A percentile compares a stretch with the other conserved stretches of the same genome.
These are phyloP conservation scores for Talaromyces sp. DNA, from an alignment of 2,329 filamentous ascomycete genomes.

Conservation along the genomic window DNA sequence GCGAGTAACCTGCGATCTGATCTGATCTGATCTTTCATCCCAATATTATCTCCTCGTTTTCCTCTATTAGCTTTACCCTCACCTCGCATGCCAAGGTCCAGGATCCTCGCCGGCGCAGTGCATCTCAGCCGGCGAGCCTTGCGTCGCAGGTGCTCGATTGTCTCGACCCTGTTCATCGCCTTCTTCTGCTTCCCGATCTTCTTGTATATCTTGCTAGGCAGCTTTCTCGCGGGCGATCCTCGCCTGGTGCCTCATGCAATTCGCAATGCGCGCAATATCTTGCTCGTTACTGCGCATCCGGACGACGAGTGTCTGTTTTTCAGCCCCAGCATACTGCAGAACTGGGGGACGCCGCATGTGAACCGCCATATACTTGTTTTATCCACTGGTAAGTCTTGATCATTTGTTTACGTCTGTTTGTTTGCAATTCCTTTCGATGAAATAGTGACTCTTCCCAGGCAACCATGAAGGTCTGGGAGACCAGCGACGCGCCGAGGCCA, in stretches of 20 bases:
- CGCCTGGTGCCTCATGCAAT: constrained; percentile 32
- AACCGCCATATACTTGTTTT: constrained; percentile 17
- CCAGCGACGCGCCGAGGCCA: constrained; percentile 16
- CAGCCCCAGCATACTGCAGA: constrained; percentile 19
- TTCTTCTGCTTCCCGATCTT: constrained; percentile 21
- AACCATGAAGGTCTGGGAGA: constrained; percentile 21
- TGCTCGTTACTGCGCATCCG: constrained; percentile 34
- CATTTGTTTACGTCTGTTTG: background rate
- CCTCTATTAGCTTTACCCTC: background rate
- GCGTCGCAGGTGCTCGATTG: constrained; percentile 3
- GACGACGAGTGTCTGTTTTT: constrained; percentile 26
- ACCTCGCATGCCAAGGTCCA: constrained; percentile 12
- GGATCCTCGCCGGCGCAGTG: background rate
- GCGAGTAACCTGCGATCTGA: background rate
- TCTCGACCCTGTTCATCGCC: background rate
- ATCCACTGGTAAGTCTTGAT: constrained; percentile 12
- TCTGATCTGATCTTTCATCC: background rate
- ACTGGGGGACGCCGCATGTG: constrained; percentile 13
- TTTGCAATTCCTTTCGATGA: too few relatives aligned
- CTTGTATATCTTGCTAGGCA: constrained; percentile 33
- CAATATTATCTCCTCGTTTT: background rate
- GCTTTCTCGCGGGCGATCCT: constrained; percentile 31
- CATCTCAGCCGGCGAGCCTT: constrained; percentile 9
- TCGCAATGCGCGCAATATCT: constrained; percentile 27
- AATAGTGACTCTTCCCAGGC: constrained; percentile 7